Base-by-base conservation (phyloP, 2,329 filamentous ascomycete genomes). In the Lachnellula subtilissima region DNA sequence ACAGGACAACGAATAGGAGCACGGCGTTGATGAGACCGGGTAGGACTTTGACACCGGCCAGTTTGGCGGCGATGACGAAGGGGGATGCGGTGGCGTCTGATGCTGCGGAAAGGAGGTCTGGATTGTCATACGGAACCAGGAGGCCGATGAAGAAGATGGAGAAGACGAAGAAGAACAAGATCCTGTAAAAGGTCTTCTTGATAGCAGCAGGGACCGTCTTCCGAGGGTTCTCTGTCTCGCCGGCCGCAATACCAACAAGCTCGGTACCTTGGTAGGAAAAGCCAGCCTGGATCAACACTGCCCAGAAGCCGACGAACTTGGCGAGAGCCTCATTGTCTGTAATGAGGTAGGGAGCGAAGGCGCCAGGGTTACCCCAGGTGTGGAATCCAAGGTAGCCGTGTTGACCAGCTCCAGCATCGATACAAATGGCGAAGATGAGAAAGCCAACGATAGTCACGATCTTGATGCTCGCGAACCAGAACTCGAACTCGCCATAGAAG, bases 391-490 rank as follows among this genome's bases (percentile, higher is more conserved):
- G 76, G 65, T 87, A 86, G n/a, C 85, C 85, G 60, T 89, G 76
- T 15, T 82, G 66, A 19, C 87, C 85, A 5, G 78, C 87, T 47
- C 88, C 88, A 3, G 86, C 86, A 67, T 89, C 85, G 72, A 91
- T 79, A 70, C 85, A 88, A 64, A 91, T 87, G 61, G 80, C 83
- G 64, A 91, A 89, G 67, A 92, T 85, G 75, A 89, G 80, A 74
- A 91, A 89, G 43, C 87, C 87, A 45, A 89, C 53, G 40, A 91
- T 82, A 28, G 87, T 89, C 50, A 91, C 65, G 54, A 92, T 86
- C 72, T 93, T 93, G 76, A 93, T 83, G 55, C 78, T 82, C 5
- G 87, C 85, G 64, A 92, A 84, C 81, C 85, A 91, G 72, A 91
- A 89, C 69, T 93, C 89, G 28, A 89, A 76, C 67, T 92, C 87